Percentiles rank a stretch among this genome's conserved stretches.
Conservation (phyloP, 306 rosid genomes). For the Abrus pulchellus region DNA sequence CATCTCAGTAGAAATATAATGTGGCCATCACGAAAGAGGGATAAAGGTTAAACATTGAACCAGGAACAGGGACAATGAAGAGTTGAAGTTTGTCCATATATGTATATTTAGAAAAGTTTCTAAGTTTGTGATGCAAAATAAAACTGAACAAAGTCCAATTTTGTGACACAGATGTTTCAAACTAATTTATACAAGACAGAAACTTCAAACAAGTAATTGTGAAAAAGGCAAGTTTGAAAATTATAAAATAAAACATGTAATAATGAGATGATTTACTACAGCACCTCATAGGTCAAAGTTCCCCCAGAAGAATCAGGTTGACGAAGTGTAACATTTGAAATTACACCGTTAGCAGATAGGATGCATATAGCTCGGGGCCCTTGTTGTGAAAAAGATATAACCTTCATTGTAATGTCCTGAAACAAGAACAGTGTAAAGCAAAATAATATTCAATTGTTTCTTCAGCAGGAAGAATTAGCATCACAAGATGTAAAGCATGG, state of each 20-base stretch:
- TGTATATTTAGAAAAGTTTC: neutral
- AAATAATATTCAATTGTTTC: constrained; percentile 29
- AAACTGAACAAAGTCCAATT: neutral
- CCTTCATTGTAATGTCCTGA: constrained; percentile 79
- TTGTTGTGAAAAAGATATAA: constrained; percentile 72
- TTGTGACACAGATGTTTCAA: neutral
- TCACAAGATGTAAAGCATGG: neutral
- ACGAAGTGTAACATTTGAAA: constrained; percentile 75
- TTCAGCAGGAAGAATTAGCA: neutral
- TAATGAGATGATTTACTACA: constrained; percentile 22
- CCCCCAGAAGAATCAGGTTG: constrained; percentile 81
- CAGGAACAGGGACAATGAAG: no score
- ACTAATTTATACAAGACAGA: neutral
- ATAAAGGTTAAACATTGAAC: no score
- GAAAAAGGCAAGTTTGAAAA: neutral
- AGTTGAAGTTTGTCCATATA: no score
- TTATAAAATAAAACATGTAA: neutral
- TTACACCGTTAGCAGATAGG: constrained; percentile 73
- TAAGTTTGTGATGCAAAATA: neutral
- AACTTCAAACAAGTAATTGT: neutral
- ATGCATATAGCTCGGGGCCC: constrained; percentile 81
- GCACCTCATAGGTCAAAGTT: constrained; percentile 75
- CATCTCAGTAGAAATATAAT: no score
- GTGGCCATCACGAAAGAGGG: no score
- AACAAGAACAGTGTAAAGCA: constrained; percentile 41